Conservation (phyloP, 2,329 filamentous ascomycete species). For the Albifimbria verrucaria region DNA sequence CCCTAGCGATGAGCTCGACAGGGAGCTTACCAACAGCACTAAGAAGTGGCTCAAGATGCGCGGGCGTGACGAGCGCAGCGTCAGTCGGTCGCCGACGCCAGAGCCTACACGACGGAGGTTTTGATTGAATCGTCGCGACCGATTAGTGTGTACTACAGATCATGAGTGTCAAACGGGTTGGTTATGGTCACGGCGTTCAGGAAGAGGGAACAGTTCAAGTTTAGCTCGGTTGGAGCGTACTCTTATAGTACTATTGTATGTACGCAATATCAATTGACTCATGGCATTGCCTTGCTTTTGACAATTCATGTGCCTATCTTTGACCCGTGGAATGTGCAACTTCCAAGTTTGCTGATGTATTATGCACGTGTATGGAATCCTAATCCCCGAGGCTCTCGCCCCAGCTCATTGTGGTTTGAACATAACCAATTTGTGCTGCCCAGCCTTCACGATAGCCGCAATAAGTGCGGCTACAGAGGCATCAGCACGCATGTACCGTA, state of each 20-base stretch:
- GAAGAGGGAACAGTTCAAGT: neutral
- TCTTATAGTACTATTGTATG: neutral
- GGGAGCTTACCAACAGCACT: conserved; percentile 80
- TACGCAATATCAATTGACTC: neutral
- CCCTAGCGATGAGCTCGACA: conserved; percentile 81
- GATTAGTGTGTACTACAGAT: conserved; percentile 4
- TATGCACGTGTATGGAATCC: too few relatives aligned
- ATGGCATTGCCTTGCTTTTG: neutral
- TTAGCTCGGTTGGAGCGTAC: neutral
- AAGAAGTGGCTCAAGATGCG: conserved; percentile 94
- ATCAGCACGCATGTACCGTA: too few relatives aligned
- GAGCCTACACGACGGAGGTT: conserved; percentile 74
- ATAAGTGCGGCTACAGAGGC: too few relatives aligned
- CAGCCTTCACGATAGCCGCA: too few relatives aligned
- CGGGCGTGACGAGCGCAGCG: conserved; percentile 79
- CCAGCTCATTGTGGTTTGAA: too few relatives aligned
- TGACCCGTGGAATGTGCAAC: too few relatives aligned
- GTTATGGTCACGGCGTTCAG: conserved; percentile 22
- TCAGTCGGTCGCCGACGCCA: conserved; percentile 78
- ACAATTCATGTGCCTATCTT: too few relatives aligned
- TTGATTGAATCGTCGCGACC: conserved; percentile 35
- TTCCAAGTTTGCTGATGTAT: too few relatives aligned
- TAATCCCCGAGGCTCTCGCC: too few relatives aligned
- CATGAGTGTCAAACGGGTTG: conserved; percentile 11
- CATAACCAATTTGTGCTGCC: too few relatives aligned